phyloP scores from a whole-genome alignment of 371 early-diverging fungal species.

The Mucor plumbeus region DNA sequence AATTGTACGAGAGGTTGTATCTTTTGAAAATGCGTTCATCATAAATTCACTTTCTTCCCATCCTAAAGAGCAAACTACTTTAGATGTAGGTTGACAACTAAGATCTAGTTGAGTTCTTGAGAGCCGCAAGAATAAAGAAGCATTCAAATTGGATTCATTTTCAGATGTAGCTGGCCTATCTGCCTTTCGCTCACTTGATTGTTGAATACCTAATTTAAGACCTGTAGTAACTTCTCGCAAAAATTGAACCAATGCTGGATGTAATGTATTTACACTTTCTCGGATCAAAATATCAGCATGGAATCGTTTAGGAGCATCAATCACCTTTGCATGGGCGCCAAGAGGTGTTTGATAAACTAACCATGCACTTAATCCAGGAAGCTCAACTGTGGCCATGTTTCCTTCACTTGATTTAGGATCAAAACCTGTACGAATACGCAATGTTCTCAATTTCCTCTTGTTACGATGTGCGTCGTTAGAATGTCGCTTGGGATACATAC shows the following conservation, averaged over 20 bases:
- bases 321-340: constrained; percentile 50
- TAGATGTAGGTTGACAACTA: constrained; percentile 79
- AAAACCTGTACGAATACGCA: constrained; percentile 22
- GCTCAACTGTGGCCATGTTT: constrained; percentile 62
- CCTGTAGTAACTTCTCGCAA: constrained; percentile 70
- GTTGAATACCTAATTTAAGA: constrained; percentile 69
- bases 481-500: constrained; percentile 62
- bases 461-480: constrained; percentile 24
- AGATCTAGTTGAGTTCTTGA: constrained; percentile 74
- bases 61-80: constrained; percentile 74
- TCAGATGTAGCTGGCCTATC: constrained; percentile 19
- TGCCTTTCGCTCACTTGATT: constrained; percentile 52
- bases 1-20: constrained; percentile 51
- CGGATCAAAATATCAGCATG: constrained; percentile 77
- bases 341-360: constrained; percentile 67
- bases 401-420: constrained; percentile 34
- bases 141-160: constrained; percentile 36
- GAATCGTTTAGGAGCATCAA: constrained; percentile 50
- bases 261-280: constrained; percentile 78
- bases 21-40: constrained; percentile 49
- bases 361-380: constrained; percentile 74
- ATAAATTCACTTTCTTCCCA: constrained; percentile 78
- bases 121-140: constrained; percentile 59
- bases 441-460: constrained; percentile 20
- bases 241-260: constrained; percentile 78